Base-by-base conservation (phyloP, 1,139 yeast species). In the Pichia sp. region DNA sequence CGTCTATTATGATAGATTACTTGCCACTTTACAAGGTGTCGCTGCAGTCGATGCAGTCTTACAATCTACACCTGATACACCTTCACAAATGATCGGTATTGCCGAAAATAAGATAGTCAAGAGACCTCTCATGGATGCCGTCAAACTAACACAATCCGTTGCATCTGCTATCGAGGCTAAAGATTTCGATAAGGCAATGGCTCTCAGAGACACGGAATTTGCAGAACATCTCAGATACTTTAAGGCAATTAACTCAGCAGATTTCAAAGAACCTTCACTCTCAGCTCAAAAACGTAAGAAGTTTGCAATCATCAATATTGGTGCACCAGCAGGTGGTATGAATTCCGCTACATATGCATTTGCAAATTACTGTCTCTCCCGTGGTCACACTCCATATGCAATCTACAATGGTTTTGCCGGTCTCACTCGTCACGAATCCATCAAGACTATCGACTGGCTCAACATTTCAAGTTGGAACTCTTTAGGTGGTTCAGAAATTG, bases 281-380 rank as follows among this genome's bases (percentile, higher is more conserved):
- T 84, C 87, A 6, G 62, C 53, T 16, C 68, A 62, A 19, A 63
- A 79, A 50, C 66, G 80, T 46, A 66, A 77, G 50, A 75, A 72
- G 46, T 74, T 81, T 47, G 91, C 86, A 34, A 73, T 81, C 38
- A 72, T 82, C 27, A 83, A 81, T 50, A 79, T 81, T 31, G 93
- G 93, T 49, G 93, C 93, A 1, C 87, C 91, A 21, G 82, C 88
- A 14, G 84, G 87, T 39, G 91, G 87, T 37, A 69, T 82, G 72
- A 82, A 82, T 49, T 72, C 84, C 38, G 87, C 87, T 3, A 80
- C 82, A 13, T 72, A 81, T 53, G 77, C 91, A 18, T 80, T 81
- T 56, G 80, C 86, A 4, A 66, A 81, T 16, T 81, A 75, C 60
- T 77, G 87, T 63, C 63, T 81, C 62, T 77, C 88, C 4, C 71